A percentile compares a stretch with the other conserved stretches of the same genome.
phyloP scores from a whole-genome alignment of 192 early-diverging fungal species.

The Linnemannia schmuckeri region DNA sequence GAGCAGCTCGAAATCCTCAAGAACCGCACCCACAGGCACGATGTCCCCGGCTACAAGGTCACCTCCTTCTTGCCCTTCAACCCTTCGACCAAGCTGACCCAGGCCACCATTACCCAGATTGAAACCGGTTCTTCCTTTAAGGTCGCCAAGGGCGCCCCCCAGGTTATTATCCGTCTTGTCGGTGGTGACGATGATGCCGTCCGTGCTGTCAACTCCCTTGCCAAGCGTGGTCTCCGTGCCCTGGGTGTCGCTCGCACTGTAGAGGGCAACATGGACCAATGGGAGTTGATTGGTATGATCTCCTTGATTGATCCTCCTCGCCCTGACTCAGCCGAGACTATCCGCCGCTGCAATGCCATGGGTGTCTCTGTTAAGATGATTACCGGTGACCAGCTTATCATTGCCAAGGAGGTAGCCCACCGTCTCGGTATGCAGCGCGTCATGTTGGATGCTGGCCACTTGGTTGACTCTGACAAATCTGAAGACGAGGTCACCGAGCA shows the following conservation, averaged over 20 bases:
- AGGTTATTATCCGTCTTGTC: slow-evolving; percentile 88
- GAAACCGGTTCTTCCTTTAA: slow-evolving; percentile 82
- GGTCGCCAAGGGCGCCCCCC: slow-evolving; percentile 95
- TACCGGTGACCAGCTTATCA: slow-evolving; percentile 91
- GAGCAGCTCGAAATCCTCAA: slow-evolving; percentile 72
- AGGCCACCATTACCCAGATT: slow-evolving; percentile 82
- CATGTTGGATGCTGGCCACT: slow-evolving; percentile 87
- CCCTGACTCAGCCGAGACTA: slow-evolving; percentile 86
- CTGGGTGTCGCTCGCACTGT: slow-evolving; percentile 87
- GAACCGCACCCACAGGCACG: slow-evolving; percentile 73
- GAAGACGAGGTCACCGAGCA: slow-evolving; percentile 90
- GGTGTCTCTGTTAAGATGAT: slow-evolving; percentile 93
- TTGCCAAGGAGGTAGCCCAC: slow-evolving; percentile 87
- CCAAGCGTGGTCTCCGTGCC: slow-evolving; percentile 85
- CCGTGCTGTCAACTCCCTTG: slow-evolving; percentile 86
- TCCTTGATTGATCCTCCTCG: slow-evolving; percentile 87
- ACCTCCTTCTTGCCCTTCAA: slow-evolving; percentile 92
- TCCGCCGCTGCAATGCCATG: slow-evolving; percentile 80
- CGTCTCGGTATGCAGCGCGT: slow-evolving; percentile 91
- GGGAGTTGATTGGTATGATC: slow-evolving; percentile 87
- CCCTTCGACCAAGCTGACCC: slow-evolving; percentile 88
- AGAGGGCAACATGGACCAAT: slow-evolving; percentile 75
- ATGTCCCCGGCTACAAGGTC: slow-evolving; percentile 91
- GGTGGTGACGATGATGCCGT: slow-evolving; percentile 88
- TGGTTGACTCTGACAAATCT: slow-evolving; percentile 81